Evolutionary conservation across 176 grass and related monocot species (phyloP), one percentile per base, ranked within the genome.

Genomic region (Phoenix dactylifera): DNA sequence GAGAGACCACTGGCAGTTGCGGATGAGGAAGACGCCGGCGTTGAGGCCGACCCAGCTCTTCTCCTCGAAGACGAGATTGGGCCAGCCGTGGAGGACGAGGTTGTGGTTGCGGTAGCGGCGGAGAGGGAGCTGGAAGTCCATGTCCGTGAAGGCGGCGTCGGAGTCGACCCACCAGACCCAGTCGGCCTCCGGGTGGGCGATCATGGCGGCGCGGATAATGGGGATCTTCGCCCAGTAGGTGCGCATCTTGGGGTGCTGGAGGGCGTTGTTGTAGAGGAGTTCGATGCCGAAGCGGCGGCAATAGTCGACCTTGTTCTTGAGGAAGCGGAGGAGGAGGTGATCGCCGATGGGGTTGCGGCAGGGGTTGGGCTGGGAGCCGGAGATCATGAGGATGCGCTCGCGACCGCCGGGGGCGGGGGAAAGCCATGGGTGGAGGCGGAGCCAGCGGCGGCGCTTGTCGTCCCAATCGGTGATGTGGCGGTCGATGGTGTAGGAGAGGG

Each of bases 101-200:
- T 98, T 98, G 69, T 87, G 83, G 20, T 1, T 32, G 4, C 39
- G 49, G 76, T 96, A 96, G 26, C 77, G 80, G 6, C 3, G 5
- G 1, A 90, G 75, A 9, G 80, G 83, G 16, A 77, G 81, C 35
- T 57, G 70, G 81, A 91, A 91, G 75, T 91, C 83, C 84, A 97
- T 97, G 83, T 91, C 92, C 14, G 92, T 97, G 82, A 96, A 77
- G 57, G 85, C 82, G 49, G 92, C 87, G 68, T 96, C 92, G 10
- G 87, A 96, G 75, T 97, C 92, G 6, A 90, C 92, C 92, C 92
- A 97, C 87, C 92, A 97, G 26, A 97, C 69, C 83, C 87, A 97
- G 51, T 96, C 92, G 14, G 80, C 80, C 64, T 90, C 92, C 26
- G 86, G 92, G 73, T 90, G 86, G 20, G 92, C 83, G 4, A 90